phyloP scores from a whole-genome alignment of 495 filamentous ascomycete genomes.

The Penicillium alfredii region DNA sequence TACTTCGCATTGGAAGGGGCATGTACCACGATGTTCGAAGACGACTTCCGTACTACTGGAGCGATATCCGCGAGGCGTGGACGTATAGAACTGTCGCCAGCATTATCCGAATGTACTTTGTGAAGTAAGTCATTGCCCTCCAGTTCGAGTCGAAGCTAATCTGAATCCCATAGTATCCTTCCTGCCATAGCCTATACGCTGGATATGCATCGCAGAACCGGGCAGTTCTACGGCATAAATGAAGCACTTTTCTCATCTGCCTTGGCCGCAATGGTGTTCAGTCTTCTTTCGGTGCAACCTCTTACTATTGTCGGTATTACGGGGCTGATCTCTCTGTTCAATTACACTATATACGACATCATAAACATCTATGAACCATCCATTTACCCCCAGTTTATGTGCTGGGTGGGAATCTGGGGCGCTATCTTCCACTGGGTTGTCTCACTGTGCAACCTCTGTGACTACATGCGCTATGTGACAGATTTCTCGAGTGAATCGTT shows the following conservation, averaged over 20 bases:
- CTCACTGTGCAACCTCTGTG: constrained; percentile 64
- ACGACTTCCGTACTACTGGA: constrained; percentile 59
- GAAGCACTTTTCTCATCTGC: constrained; percentile 67
- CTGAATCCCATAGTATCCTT: constrained; percentile 48
- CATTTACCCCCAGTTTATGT: constrained; percentile 70
- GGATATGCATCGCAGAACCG: constrained; percentile 68
- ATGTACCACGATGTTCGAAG: constrained; percentile 64
- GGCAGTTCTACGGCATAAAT: constrained; percentile 66
- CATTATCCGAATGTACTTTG: constrained; percentile 76
- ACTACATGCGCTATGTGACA: constrained; percentile 66
- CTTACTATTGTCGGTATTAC: too few relatives aligned
- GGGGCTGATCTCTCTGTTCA: constrained; percentile 73
- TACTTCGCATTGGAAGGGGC: constrained; percentile 24
- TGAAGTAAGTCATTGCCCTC: constrained; percentile 48
- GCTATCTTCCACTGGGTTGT: constrained; percentile 65
- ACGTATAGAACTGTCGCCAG: constrained; percentile 66
- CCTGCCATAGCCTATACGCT: constrained; percentile 70
- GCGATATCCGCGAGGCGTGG: constrained; percentile 67
- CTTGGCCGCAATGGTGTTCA: constrained; percentile 63
- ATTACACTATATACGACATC: constrained; percentile 72
- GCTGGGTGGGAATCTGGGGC: constrained; percentile 69
- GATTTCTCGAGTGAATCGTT: constrained; percentile 72
- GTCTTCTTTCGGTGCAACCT: constrained; percentile 61
- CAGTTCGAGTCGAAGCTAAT: not conserved
- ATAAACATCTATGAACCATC: constrained; percentile 49